Conservation (phyloP, 495 filamentous ascomycete species). For the Trichoderma virens region DNA sequence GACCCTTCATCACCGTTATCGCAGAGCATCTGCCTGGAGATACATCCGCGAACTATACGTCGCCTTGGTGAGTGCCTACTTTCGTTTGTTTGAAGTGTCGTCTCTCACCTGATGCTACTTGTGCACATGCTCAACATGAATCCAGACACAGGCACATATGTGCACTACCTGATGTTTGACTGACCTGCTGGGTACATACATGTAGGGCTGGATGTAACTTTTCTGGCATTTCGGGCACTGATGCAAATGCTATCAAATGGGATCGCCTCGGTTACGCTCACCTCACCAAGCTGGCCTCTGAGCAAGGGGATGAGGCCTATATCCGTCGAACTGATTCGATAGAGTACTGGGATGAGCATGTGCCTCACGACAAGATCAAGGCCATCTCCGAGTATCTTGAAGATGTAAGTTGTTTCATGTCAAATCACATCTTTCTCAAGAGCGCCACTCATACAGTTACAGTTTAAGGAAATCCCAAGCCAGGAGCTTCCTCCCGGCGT, state of each 20-base stretch:
- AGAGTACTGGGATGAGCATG: slow-evolving; percentile 27
- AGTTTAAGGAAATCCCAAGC: slow-evolving; percentile 14
- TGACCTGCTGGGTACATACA: background rate
- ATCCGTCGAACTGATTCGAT: slow-evolving; percentile 21
- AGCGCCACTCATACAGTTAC: background rate
- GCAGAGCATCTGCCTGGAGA: slow-evolving; percentile 29
- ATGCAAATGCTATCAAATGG: slow-evolving; percentile 26
- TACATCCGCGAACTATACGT: slow-evolving; percentile 23
- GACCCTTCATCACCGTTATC: slow-evolving; percentile 20
- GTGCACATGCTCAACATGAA: background rate
- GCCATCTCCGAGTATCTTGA: slow-evolving; percentile 25
- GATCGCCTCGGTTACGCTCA: slow-evolving; percentile 24
- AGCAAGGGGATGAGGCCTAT: slow-evolving; percentile 17
- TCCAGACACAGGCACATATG: too few relatives aligned
- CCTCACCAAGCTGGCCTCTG: slow-evolving; percentile 19
- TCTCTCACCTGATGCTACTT: too few relatives aligned
- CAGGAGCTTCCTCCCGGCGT: slow-evolving; percentile 21
- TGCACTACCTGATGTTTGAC: too few relatives aligned
- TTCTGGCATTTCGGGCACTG: slow-evolving; percentile 26
- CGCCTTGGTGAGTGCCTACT: slow-evolving; percentile 23
- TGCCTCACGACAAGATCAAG: slow-evolving; percentile 23
- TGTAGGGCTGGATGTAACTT: slow-evolving; percentile 31
- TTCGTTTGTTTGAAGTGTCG: background rate
- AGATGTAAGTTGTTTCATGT: slow-evolving; percentile 23
- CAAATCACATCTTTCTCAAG: too few relatives aligned